Evolutionary conservation across 2,329 filamentous ascomycete genomes (phyloP), one percentile per base, ranked within the genome.

Genomic region (Aureobasidium leucospermi): DNA sequence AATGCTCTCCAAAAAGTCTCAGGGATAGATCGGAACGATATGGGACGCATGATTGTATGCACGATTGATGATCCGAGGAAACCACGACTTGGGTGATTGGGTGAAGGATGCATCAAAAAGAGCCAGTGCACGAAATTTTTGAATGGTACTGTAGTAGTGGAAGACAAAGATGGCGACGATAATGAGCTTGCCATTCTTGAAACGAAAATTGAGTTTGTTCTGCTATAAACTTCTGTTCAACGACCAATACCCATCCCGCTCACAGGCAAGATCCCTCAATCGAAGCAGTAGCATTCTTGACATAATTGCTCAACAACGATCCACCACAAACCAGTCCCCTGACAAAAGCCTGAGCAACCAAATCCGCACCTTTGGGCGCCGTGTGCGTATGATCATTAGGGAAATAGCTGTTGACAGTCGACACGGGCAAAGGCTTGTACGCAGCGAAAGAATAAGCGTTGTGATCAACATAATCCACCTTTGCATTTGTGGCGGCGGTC

Each of bases 301-400:
- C 60, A 51, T 60, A 55, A 7, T 32, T 47, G 13, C 60, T 45
- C 56, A 63, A 49, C 45, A 47, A 31, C 34, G 29, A 48, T 5
- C 32, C 47, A 9, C 47, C 55, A 42, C 62, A 63, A 31, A 59
- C 53, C 43, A 63, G 34, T 0, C 56, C 83, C 73, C 84, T 83
- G 32, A 84, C 78, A 65, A 86, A 87, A 5, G 81, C 78, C 65
- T 80, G 74, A 0, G 82, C 78, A 57, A 82, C 79, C 4, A 79
- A 71, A 61, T 81, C 74, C 1, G 85, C 83, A n/a, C 83, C 80
- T 31, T 71, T 73, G 0, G 81, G 73, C 55, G 77, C 80, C 1
- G 84, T 85, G 68, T 86, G 85, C 0, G 84, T 87, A 68, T 87
- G 84, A 64, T 86, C 84, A 19, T 76, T 76, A 0, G 83, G 81